phyloP scores from a whole-genome alignment of 139 green algal genomes.

The Picochlorum costavermella region DNA sequence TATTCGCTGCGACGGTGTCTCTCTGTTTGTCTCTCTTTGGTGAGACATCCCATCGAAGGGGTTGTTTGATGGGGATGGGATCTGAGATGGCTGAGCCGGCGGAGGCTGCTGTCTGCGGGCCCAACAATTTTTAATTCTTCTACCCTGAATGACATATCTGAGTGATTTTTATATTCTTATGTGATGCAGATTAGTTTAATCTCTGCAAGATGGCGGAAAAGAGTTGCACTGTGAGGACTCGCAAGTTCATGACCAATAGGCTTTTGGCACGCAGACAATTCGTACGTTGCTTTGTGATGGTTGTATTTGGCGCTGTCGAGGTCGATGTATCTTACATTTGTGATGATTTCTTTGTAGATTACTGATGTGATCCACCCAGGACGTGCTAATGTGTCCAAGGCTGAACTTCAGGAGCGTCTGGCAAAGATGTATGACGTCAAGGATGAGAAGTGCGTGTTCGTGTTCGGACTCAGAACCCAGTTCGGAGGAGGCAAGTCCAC shows the following conservation, averaged over 20 bases:
- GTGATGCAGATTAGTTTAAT: background rate
- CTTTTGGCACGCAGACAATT: slow-evolving; percentile 89
- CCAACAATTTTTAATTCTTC: too few relatives aligned
- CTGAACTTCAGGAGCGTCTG: slow-evolving; percentile 94
- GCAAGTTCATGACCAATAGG: slow-evolving; percentile 97
- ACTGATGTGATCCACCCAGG: slow-evolving; percentile 97
- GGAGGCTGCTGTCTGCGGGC: slow-evolving; percentile 2
- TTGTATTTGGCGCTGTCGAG: too few relatives aligned
- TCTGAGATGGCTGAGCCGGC: background rate
- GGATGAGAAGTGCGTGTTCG: slow-evolving; percentile 75
- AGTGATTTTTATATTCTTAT: background rate
- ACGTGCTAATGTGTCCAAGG: slow-evolving; percentile 92
- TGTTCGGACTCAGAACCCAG: slow-evolving; percentile 97
- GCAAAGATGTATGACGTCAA: slow-evolving; percentile 91
- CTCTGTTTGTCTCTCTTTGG: too few relatives aligned
- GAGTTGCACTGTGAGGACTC: slow-evolving; percentile 83
- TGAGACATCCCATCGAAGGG: too few relatives aligned
- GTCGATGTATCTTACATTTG: background rate
- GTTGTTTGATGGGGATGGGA: background rate
- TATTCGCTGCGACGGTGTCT: too few relatives aligned
- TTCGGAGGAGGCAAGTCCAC: slow-evolving; percentile 99
- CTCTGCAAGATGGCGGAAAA: slow-evolving; percentile 80
- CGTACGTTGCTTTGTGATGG: slow-evolving; percentile 34
- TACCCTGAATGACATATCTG: too few relatives aligned
- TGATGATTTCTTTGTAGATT: slow-evolving; percentile 55